These are phyloP conservation scores for Entelexis paramagnoliae DNA, from an alignment of 1,139 yeast genomes.

Conservation along the genomic window DNA sequence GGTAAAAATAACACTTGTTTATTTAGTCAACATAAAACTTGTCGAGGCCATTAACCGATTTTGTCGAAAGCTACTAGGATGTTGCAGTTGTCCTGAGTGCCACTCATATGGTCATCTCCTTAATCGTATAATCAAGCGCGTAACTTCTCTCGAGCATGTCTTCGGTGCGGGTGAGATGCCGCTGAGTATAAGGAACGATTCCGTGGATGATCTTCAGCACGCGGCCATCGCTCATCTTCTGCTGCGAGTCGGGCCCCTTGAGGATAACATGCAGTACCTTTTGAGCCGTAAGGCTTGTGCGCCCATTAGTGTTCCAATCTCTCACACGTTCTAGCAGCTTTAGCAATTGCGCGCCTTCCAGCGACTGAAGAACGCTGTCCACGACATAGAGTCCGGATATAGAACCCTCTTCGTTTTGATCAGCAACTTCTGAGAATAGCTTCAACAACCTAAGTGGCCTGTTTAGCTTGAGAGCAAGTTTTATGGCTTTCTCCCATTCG, in stretches of 20 bases:
- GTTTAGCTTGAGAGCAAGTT: constrained; percentile 71
- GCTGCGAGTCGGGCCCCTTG: constrained; percentile 40
- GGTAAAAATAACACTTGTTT: too few relatives aligned
- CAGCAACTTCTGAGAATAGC: constrained; percentile 26
- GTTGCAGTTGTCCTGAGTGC: not conserved
- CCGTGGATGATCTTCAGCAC: constrained; percentile 54
- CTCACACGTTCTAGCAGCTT: constrained; percentile 62
- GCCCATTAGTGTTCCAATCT: constrained; percentile 91
- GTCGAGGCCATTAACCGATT: too few relatives aligned
- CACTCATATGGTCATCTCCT: constrained; percentile 39
- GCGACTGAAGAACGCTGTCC: constrained; percentile 51
- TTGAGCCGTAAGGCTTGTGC: constrained; percentile 72
- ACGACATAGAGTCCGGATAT: constrained; percentile 52
- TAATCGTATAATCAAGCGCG: constrained; percentile 71
- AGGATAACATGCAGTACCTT: constrained; percentile 57
- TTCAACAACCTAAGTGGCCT: constrained; percentile 36
- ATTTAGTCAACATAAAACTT: too few relatives aligned
- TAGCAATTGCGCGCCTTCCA: constrained; percentile 52
- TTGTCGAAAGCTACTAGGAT: too few relatives aligned
- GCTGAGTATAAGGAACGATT: constrained; percentile 51
- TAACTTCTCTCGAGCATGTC: constrained; percentile 76
- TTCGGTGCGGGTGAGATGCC: constrained; percentile 70
- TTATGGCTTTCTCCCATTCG: constrained; percentile 83
- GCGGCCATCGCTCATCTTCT: constrained; percentile 53
- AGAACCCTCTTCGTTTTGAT: constrained; percentile 40